These are phyloP conservation scores for Cichorium intybus DNA, from an alignment of 140 eudicot species.

Conservation along the genomic window DNA sequence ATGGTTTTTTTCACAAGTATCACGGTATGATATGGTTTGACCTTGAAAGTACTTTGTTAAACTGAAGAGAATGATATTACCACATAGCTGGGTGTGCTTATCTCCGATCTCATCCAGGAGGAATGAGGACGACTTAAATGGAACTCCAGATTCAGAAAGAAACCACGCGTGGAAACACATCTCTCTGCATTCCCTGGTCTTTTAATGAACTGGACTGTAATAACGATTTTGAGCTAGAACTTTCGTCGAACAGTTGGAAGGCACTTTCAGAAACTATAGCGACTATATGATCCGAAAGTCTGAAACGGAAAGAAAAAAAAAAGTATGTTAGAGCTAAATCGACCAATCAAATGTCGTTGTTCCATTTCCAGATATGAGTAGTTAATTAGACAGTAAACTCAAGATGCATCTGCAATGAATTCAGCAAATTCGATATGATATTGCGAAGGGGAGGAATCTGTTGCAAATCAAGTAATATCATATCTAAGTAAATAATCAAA, in stretches of 20 bases:
- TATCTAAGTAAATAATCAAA: neutral
- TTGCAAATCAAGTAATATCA: neutral
- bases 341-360: neutral
- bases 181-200: slow-evolving; percentile 46
- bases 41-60: too few relatives aligned
- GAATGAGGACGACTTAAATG: slow-evolving; percentile 8
- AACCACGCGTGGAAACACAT: slow-evolving; percentile 29
- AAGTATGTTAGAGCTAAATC: neutral
- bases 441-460: neutral
- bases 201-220: neutral
- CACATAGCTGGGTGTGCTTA: neutral
- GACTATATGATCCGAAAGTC: too few relatives aligned
- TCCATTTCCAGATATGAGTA: neutral
- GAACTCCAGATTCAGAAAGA: neutral
- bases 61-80: neutral
- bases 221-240: neutral
- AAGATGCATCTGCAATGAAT: neutral
- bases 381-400: neutral
- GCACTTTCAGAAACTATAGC: neutral
- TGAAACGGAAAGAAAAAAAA: neutral
- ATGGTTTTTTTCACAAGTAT: too few relatives aligned
- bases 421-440: too few relatives aligned
- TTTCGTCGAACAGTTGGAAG: neutral
- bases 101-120: neutral
- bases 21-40: too few relatives aligned